Conservation (phyloP, 2,329 filamentous ascomycete species). For the Aureobasidium leucospermi region DNA sequence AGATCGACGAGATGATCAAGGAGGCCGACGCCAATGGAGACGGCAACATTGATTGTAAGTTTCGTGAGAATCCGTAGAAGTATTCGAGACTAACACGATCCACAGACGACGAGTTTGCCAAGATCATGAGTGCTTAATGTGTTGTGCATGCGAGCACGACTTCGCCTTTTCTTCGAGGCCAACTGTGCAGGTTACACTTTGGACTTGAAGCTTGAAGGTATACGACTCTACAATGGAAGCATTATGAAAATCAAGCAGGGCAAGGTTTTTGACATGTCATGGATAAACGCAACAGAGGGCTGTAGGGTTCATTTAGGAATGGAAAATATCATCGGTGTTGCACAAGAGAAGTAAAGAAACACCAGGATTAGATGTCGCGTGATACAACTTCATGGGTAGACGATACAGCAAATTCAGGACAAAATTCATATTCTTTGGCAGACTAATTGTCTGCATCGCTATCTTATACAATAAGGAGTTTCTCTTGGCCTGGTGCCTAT, state of each 20-base stretch:
- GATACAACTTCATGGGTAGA: not conserved
- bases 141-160: not conserved
- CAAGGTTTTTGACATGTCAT: not conserved
- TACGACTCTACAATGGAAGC: not conserved
- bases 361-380: not conserved
- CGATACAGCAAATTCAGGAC: not conserved
- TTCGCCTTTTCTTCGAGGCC: not conserved
- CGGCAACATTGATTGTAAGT: slow-evolving; percentile 13
- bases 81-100: not conserved
- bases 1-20: slow-evolving; percentile 14
- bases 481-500: not conserved
- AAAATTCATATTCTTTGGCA: not conserved
- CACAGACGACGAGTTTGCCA: slow-evolving; percentile 11
- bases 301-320: not conserved
- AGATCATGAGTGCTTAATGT: slow-evolving; percentile 1
- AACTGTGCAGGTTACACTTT: not conserved
- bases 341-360: not conserved
- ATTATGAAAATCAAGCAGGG: not conserved
- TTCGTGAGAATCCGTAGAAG: not conserved
- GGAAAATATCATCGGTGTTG: not conserved
- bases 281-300: not conserved
- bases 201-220: not conserved
- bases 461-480: slow-evolving; percentile 1
- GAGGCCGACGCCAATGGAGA: slow-evolving; percentile 10
- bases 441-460: not conserved